phyloP scores from a whole-genome alignment of 768 basidiomycete species.

The Termitomyces sp. region DNA sequence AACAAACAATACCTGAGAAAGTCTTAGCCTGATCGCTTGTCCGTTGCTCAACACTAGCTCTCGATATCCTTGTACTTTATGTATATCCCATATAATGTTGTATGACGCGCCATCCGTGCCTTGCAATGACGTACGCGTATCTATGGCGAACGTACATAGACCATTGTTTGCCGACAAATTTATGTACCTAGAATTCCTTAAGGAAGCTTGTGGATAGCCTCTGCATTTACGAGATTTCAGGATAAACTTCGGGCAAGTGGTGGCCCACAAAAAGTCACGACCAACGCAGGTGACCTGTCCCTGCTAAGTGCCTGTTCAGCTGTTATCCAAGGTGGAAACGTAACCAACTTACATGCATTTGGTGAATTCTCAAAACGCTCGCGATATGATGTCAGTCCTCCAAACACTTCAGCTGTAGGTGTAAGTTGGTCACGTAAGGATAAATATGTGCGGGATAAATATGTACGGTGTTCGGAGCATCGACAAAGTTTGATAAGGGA shows the following conservation, averaged over 20 bases:
- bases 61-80: constrained; percentile 7
- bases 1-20: constrained; percentile 6
- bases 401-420: background rate
- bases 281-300: background rate
- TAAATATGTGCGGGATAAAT: too few species aligned
- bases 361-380: background rate
- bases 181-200: background rate
- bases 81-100: constrained; percentile 9
- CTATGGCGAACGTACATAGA: background rate
- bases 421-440: background rate
- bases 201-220: too few species aligned
- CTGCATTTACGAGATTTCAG: background rate
- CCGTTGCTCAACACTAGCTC: background rate
- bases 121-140: constrained; percentile 13
- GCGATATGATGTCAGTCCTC: background rate
- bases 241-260: background rate
- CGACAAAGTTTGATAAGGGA: background rate
- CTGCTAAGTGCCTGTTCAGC: background rate
- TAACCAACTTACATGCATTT: background rate
- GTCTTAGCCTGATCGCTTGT: background rate
- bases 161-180: constrained; percentile 3
- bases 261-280: constrained; percentile 5
- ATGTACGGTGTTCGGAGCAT: background rate
- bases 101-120: constrained; percentile 13
- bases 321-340: background rate